Evolutionary conservation across 305 asterid species (phyloP), one percentile per base, ranked within the genome.

Genomic region (Fraxinus latifolia): DNA sequence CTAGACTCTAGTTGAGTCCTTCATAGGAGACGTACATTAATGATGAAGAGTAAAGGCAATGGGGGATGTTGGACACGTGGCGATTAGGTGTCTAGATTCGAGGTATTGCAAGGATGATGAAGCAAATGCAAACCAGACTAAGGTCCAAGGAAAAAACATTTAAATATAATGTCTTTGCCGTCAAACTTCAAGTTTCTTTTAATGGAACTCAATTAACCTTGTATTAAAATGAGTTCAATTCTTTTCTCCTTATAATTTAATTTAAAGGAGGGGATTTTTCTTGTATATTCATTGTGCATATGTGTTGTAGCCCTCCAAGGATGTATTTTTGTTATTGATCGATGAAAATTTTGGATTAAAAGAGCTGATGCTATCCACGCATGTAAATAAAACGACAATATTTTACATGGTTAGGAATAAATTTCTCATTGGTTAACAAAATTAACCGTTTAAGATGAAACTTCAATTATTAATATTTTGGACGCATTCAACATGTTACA

Each of bases 41-140:
- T 12, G 31, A 62, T 60, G 85, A 83, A 82, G 83, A 65, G 73
- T 71, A 83, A 74, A 77, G 85, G 81, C 85, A 55, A 68, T 37
- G 84, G 88, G 74, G 90, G 86, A 29, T 78, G 90, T 83, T 84
- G 85, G 81, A 78, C 87, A 86, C 87, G 89, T 87, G 86, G 86
- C 81, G 36, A 34, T 25, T 75, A 37, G 7, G 65, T 47, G 81
- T 83, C 89, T 85, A 80, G 84, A 74, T 80, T 76, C 82, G 17
- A 73, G 50, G 79, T 15, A 62, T 65, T 65, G 12, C 71, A 29
- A 58, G 70, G 50, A 79, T 25, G 37, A 27, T 58, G 74, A 60
- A 25, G 73, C 72, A 65, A 25, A 23, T 65, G 32, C 32, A 62
- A 7, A 3, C 65, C 27, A 55, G 5, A 5, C 67, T 5, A 17